These are phyloP conservation scores for Pyrus pyrifolia DNA, from an alignment of 306 rosid species.

Conservation along the genomic window DNA sequence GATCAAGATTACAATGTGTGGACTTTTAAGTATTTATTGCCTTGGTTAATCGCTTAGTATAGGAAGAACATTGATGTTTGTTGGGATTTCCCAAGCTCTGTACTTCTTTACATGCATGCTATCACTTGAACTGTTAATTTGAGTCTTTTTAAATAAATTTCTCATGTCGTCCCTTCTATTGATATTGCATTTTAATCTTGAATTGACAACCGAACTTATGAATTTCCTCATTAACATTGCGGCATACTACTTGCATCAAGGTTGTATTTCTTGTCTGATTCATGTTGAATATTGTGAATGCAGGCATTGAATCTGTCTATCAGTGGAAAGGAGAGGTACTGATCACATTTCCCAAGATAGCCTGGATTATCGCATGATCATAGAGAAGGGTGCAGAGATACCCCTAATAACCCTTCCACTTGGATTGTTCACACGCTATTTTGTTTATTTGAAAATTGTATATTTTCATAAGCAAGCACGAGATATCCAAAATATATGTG, in stretches of 20 bases:
- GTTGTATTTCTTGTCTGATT: background rate
- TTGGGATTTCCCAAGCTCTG: background rate
- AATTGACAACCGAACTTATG: background rate
- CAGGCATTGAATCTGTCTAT: slow-evolving; percentile 83
- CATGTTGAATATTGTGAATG: slow-evolving; percentile 15
- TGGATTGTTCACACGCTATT: background rate
- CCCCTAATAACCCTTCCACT: background rate
- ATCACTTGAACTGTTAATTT: background rate
- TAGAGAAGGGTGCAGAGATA: background rate
- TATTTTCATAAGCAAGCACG: background rate
- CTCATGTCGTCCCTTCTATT: background rate
- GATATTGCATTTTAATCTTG: background rate
- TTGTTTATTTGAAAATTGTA: background rate
- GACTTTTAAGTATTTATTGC: background rate
- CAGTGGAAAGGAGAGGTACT: slow-evolving; percentile 93
- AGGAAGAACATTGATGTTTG: background rate
- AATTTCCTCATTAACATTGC: background rate
- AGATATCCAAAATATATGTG: background rate
- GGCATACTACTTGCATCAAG: background rate
- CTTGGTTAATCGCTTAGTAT: background rate
- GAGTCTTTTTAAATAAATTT: background rate
- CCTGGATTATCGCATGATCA: background rate
- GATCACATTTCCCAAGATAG: background rate
- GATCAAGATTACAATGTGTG: background rate
- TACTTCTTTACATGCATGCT: background rate